A percentile compares a stretch with the other conserved stretches of the same genome.
These are phyloP conservation scores for Pisolithus sp. DNA, from an alignment of 768 basidiomycete species.

Conservation along the genomic window DNA sequence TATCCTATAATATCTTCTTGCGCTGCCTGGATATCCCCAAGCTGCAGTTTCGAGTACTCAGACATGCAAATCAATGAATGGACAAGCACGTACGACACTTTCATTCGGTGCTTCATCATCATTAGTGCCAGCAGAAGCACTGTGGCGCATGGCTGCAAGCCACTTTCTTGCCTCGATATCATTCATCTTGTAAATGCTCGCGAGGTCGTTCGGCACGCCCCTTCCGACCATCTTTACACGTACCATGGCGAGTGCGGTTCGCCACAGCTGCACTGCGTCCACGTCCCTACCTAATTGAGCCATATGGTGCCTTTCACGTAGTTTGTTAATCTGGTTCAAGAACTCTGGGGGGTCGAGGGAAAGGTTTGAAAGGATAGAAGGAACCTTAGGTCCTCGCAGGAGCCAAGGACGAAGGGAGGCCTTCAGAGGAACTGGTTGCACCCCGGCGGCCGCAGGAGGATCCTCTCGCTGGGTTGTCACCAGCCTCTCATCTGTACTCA, in stretches of 20 bases:
- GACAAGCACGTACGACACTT: constrained; percentile 20
- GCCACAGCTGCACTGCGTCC: constrained; percentile 41
- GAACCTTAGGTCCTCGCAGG: constrained; percentile 50
- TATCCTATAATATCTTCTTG: constrained; percentile 62
- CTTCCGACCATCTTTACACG: constrained; percentile 53
- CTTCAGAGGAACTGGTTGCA: constrained; percentile 4
- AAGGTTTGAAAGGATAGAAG: constrained; percentile 39
- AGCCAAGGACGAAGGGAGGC: constrained; percentile 52
- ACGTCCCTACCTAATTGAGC: constrained; percentile 28
- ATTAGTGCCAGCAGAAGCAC: constrained; percentile 10
- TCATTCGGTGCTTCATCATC: constrained; percentile 18
- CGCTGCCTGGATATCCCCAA: constrained; percentile 38
- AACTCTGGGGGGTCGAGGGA: constrained; percentile 41
- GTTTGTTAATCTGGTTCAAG: constrained; percentile 47
- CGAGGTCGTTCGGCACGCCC: constrained; percentile 72
- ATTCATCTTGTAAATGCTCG: constrained; percentile 59
- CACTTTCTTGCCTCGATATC: constrained; percentile 49
- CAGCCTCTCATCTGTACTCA: constrained; percentile 25
- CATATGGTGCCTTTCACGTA: constrained; percentile 51
- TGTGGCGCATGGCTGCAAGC: constrained; percentile 30
- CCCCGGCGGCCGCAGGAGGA: constrained; percentile 5
- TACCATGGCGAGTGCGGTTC: constrained; percentile 63
- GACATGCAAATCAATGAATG: neutral
- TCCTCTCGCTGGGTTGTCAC: constrained; percentile 56
- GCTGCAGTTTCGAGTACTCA: constrained; percentile 26